Evolutionary conservation across 352 stramenopile genomes (phyloP).

Genomic region (Phytopythium chamaehyphon): DNA sequence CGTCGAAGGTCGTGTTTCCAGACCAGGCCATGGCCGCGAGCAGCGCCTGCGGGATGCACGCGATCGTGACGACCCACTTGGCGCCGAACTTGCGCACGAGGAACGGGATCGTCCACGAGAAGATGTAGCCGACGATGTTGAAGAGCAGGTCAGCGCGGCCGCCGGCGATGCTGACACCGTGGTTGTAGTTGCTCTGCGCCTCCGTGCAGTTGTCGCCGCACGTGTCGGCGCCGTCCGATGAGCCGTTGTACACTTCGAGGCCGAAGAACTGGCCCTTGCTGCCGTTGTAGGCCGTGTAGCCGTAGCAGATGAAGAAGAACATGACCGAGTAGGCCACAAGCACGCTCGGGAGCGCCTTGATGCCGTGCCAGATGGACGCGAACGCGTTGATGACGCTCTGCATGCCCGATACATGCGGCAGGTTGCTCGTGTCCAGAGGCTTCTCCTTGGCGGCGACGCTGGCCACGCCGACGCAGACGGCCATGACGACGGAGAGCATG

Average conservation of each 20-base stretch:
- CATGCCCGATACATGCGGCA: conserved; percentile 13
- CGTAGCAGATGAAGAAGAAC: conserved; percentile 44
- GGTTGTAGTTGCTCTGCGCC: conserved; percentile 35
- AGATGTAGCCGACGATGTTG: conserved; percentile 41
- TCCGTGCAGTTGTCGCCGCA: conserved; percentile 28
- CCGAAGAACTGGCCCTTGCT: conserved; percentile 64
- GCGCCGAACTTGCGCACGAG: conserved; percentile 41
- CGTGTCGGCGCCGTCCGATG: conserved; percentile 25
- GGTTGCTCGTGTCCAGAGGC: conserved; percentile 19
- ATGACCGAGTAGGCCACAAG: conserved; percentile 29
- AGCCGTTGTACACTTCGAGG: conserved; percentile 38
- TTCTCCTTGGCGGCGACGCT: conserved; percentile 33
- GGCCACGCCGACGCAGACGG: conserved; percentile 28
- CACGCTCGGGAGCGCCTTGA: conserved; percentile 26
- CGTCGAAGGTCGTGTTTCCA: conserved; percentile 27
- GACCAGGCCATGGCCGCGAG: conserved; percentile 51
- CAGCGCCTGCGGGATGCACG: conserved; percentile 39
- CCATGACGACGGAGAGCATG: conserved; percentile 45
- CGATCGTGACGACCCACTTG: conserved; percentile 35
- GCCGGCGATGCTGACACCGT: conserved; percentile 44
- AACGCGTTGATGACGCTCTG: conserved; percentile 31
- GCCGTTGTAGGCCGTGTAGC: conserved; percentile 53
- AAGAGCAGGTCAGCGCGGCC: conserved; percentile 35
- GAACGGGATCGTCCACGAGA: conserved; percentile 35
- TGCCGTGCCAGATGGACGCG: conserved; percentile 28